Evolutionary conservation across 2,329 filamentous ascomycete genomes (phyloP).

Genomic region (Bipolaris bicolor): DNA sequence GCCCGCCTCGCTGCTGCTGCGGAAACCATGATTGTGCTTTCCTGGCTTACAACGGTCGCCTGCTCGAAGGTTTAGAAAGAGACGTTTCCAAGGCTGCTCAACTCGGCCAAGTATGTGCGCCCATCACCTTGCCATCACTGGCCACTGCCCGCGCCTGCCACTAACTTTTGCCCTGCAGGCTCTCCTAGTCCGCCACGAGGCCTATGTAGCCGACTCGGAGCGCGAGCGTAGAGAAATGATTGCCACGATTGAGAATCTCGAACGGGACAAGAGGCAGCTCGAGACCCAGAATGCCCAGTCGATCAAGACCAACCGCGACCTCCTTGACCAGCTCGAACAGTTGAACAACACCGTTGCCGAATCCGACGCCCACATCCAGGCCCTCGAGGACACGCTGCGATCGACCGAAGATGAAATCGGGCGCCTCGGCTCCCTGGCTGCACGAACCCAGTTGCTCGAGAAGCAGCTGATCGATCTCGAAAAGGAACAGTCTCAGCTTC

Average conservation of each 20-base stretch:
- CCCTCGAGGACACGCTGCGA: slow-evolving; percentile 76
- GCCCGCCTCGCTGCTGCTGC: slow-evolving; percentile 73
- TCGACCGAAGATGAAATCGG: slow-evolving; percentile 79
- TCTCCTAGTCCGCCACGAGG: slow-evolving; percentile 87
- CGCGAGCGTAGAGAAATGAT: slow-evolving; percentile 78
- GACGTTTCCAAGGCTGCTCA: slow-evolving; percentile 86
- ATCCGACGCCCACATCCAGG: slow-evolving; percentile 79
- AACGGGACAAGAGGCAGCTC: slow-evolving; percentile 70
- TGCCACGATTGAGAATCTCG: slow-evolving; percentile 74
- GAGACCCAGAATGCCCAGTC: slow-evolving; percentile 78
- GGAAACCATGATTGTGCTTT: slow-evolving; percentile 79
- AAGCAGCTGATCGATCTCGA: slow-evolving; percentile 80
- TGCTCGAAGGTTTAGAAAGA: slow-evolving; percentile 79
- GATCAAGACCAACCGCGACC: slow-evolving; percentile 79
- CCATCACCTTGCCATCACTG: slow-evolving; percentile 13
- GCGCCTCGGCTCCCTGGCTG: slow-evolving; percentile 73
- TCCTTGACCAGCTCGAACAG: slow-evolving; percentile 83
- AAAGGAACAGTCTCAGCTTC: slow-evolving; percentile 76
- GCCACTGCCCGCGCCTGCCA: slow-evolving; percentile 50
- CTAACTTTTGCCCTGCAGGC: slow-evolving; percentile 81
- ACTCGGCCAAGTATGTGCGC: slow-evolving; percentile 79
- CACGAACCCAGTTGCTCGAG: slow-evolving; percentile 79
- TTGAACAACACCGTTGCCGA: slow-evolving; percentile 80
- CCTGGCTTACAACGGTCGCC: slow-evolving; percentile 80
- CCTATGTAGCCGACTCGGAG: slow-evolving; percentile 91